Evolutionary conservation across 805 yeast species (phyloP).

Genomic region (Starmerella vitae): DNA sequence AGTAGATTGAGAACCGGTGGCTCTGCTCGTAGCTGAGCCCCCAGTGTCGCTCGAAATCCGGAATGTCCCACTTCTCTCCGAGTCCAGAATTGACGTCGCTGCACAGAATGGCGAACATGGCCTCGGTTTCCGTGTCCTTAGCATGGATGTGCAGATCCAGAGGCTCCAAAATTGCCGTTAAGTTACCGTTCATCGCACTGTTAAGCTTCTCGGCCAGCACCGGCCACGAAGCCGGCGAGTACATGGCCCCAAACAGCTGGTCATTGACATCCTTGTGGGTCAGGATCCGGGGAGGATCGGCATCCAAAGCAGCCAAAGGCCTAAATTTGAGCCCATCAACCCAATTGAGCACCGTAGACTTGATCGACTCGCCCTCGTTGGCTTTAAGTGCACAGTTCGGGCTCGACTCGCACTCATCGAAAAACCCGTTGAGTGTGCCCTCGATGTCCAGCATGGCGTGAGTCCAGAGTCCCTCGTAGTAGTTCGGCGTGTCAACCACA

Average conservation of each 20-base stretch:
- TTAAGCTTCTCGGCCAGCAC: slow-evolving; percentile 11
- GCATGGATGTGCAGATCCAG: background rate
- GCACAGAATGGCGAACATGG: slow-evolving; percentile 7
- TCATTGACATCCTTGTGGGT: slow-evolving; percentile 9
- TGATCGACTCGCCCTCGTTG: slow-evolving; percentile 3
- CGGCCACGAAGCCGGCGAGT: slow-evolving; percentile 14
- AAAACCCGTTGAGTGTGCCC: slow-evolving; percentile 10
- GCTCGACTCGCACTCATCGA: slow-evolving; percentile 7
- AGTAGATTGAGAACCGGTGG: slow-evolving; percentile 5
- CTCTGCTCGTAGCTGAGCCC: slow-evolving; percentile 1
- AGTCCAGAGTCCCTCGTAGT: slow-evolving; percentile 18
- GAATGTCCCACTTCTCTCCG: slow-evolving; percentile 3
- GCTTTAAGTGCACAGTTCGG: slow-evolving; percentile 3
- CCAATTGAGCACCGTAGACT: slow-evolving; percentile 2
- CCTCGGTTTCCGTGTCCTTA: background rate
- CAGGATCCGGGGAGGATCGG: slow-evolving; percentile 13
- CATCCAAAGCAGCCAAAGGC: slow-evolving; percentile 2
- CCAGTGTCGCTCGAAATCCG: slow-evolving; percentile 5
- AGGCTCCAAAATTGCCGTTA: background rate
- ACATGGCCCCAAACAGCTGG: slow-evolving; percentile 11
- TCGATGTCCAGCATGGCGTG: slow-evolving; percentile 15
- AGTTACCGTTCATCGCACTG: slow-evolving; percentile 8
- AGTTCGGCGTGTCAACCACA: slow-evolving; percentile 16
- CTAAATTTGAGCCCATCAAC: slow-evolving; percentile 6
- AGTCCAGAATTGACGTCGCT: background rate